These are phyloP conservation scores for Globisporangium viniferum DNA, from an alignment of 352 stramenopile genomes.

Conservation along the genomic window DNA sequence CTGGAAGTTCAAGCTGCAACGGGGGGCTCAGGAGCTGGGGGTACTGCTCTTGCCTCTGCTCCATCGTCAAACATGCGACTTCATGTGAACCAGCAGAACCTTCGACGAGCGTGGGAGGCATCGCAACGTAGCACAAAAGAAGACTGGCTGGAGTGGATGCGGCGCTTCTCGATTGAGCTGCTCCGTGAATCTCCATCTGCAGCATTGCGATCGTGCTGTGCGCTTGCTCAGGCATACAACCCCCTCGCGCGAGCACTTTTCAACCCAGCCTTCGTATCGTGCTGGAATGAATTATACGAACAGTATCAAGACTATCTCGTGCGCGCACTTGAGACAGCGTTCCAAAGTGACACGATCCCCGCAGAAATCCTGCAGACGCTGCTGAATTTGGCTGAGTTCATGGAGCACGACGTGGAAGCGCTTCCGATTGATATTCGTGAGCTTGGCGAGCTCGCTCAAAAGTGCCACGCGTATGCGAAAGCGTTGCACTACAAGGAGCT, in stretches of 20 bases:
- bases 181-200: conserved; percentile 95
- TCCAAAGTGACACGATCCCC: conserved; percentile 90
- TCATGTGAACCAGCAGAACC: conserved; percentile 92
- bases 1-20: conserved; percentile 30
- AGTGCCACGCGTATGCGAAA: conserved; percentile 98
- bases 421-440: conserved; percentile 96
- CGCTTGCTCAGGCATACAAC: conserved; percentile 95
- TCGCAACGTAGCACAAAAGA: conserved; percentile 88
- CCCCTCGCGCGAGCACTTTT: conserved; percentile 96
- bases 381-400: conserved; percentile 98
- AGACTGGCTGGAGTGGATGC: conserved; percentile 98
- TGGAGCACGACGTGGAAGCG: conserved; percentile 96
- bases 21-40: conserved; percentile 17
- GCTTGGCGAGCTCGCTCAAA: conserved; percentile 92
- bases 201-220: conserved; percentile 90
- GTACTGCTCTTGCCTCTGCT: conserved; percentile 30
- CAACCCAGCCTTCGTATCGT: conserved; percentile 98
- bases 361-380: conserved; percentile 97
- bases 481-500: conserved; percentile 96
- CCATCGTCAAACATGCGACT: conserved; percentile 60
- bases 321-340: conserved; percentile 91
- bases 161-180: conserved; percentile 94
- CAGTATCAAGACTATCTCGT: conserved; percentile 93
- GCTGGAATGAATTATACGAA: conserved; percentile 97
- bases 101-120: conserved; percentile 94